Conservation (phyloP, 345 rosid genomes). For the Populus simonii region DNA sequence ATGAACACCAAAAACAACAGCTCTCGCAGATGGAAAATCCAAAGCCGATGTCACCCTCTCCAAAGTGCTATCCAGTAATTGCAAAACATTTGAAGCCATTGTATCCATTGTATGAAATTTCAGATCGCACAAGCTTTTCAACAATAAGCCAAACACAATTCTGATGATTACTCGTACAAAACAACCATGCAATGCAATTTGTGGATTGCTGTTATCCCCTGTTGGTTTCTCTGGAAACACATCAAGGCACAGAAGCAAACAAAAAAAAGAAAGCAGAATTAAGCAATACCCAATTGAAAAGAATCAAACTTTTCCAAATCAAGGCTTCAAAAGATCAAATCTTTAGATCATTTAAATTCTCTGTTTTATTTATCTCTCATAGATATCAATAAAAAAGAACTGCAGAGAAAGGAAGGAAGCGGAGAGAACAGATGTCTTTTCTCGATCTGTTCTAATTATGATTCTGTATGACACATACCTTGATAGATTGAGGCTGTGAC, state of each 20-base stretch:
- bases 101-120: background rate
- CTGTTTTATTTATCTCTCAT: background rate
- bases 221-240: background rate
- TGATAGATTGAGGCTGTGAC: background rate
- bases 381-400: background rate
- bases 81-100: background rate
- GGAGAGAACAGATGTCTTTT: background rate
- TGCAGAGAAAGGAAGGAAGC: background rate
- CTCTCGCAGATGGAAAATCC: conserved; percentile 8
- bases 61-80: background rate
- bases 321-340: background rate
- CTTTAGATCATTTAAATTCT: background rate
- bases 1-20: conserved; percentile 9
- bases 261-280: background rate
- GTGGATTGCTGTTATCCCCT: background rate
- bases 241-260: background rate
- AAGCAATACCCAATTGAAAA: background rate
- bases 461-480: background rate
- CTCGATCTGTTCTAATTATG: background rate
- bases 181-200: background rate
- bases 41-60: background rate
- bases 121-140: background rate
- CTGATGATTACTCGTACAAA: background rate
- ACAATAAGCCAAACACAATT: background rate
- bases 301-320: background rate